Evolutionary conservation across 163 green algal species (phyloP).

Genomic region (Picocystis sp.): DNA sequence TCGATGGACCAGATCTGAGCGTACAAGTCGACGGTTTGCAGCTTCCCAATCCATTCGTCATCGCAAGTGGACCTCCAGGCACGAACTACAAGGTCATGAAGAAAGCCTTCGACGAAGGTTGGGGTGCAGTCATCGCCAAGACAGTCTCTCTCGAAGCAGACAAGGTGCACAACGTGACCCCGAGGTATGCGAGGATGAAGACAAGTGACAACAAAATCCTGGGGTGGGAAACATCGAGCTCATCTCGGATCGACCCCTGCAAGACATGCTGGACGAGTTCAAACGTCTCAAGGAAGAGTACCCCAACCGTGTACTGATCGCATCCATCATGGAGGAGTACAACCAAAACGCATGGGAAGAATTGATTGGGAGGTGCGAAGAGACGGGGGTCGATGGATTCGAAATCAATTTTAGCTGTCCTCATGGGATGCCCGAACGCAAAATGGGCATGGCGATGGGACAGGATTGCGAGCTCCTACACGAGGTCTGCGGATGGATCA

Average conservation of each 20-base stretch:
- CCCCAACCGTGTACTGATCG: slow-evolving; percentile 78
- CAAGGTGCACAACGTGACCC: slow-evolving; percentile 80
- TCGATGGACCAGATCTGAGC: slow-evolving; percentile 40
- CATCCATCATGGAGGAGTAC: slow-evolving; percentile 90
- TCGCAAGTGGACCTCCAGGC: slow-evolving; percentile 51
- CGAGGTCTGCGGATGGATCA: slow-evolving; percentile 86
- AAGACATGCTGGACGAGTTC: slow-evolving; percentile 84
- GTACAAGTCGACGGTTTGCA: slow-evolving; percentile 64
- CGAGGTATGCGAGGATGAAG: slow-evolving; percentile 83
- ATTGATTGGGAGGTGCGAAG: slow-evolving; percentile 71
- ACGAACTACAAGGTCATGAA: slow-evolving; percentile 82
- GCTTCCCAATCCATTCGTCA: slow-evolving; percentile 97
- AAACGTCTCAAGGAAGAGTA: slow-evolving; percentile 73
- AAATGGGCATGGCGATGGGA: slow-evolving; percentile 74
- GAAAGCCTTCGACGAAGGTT: slow-evolving; percentile 89
- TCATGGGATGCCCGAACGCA: slow-evolving; percentile 73
- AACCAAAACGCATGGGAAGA: slow-evolving; percentile 76
- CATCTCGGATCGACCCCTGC: slow-evolving; percentile 78
- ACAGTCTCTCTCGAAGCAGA: slow-evolving; percentile 76
- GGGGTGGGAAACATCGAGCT: slow-evolving; percentile 62
- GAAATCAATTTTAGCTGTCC: slow-evolving; percentile 98
- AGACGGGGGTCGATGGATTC: slow-evolving; percentile 80
- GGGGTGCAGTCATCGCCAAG: slow-evolving; percentile 94
- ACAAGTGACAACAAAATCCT: slow-evolving; percentile 20
- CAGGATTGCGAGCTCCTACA: slow-evolving; percentile 76